Evolutionary conservation across 73 alveolate genomes (phyloP).

Genomic region (Paraurostyla sp.): DNA sequence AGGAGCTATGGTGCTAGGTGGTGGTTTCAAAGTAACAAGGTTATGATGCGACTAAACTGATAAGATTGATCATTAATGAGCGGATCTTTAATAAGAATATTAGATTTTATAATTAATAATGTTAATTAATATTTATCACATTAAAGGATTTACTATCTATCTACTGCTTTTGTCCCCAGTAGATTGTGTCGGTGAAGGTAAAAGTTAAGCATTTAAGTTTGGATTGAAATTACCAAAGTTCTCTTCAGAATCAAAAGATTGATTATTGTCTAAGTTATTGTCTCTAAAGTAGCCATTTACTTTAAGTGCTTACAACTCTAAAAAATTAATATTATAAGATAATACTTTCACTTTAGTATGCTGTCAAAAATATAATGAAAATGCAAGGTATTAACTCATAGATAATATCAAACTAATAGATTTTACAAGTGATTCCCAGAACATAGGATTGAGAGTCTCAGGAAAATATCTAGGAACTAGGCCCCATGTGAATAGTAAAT

Average conservation of each 20-base stretch:
- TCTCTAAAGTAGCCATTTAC: constrained; percentile 16
- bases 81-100: not conserved
- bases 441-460: constrained; percentile 7
- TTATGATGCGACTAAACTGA: not conserved
- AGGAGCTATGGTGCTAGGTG: constrained; percentile 10
- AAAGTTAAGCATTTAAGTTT: constrained; percentile 42
- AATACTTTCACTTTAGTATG: constrained; percentile 38
- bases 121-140: not conserved
- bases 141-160: not conserved
- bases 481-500: constrained; percentile 64
- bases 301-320: not conserved
- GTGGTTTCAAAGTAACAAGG: not conserved
- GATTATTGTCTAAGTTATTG: not conserved
- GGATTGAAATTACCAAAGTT: constrained; percentile 63
- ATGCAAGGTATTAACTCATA: constrained; percentile 56
- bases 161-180: not conserved
- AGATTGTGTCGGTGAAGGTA: not conserved
- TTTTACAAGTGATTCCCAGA: constrained; percentile 55
- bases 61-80: not conserved
- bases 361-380: constrained; percentile 17
- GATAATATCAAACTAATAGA: constrained; percentile 23
- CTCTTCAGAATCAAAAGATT: constrained; percentile 53
- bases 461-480: constrained; percentile 20
- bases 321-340: not conserved
- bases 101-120: too few species aligned